Conservation (phyloP, 2,329 filamentous ascomycete species). For the Ascochyta lentis region DNA sequence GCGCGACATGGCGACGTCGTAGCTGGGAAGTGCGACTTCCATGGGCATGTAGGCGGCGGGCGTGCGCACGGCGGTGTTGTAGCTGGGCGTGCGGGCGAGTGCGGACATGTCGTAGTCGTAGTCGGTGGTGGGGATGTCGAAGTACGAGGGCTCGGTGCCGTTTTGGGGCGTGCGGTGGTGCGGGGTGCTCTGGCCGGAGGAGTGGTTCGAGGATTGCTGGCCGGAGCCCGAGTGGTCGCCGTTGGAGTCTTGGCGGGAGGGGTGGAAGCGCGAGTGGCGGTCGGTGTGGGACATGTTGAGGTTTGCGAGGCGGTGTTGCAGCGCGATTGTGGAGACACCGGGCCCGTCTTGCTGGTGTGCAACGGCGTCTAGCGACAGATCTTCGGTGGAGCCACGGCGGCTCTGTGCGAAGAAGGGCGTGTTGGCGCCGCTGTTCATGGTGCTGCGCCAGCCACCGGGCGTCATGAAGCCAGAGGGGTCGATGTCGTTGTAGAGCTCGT, state of each 20-base stretch:
- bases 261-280: constrained; percentile 35
- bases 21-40: constrained; percentile 52
- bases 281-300: constrained; percentile 52
- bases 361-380: constrained; percentile 65
- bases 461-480: constrained; percentile 83
- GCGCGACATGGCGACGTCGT: constrained; percentile 54
- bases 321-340: constrained; percentile 63
- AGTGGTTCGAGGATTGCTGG: constrained; percentile 38
- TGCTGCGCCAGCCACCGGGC: constrained; percentile 67
- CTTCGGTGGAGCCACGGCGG: constrained; percentile 80
- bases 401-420: constrained; percentile 78
- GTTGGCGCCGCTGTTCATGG: constrained; percentile 63
- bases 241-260: constrained; percentile 18
- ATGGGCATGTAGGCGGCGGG: constrained; percentile 49
- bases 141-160: constrained; percentile 29
- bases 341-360: constrained; percentile 39
- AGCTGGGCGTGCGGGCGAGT: constrained; percentile 58
- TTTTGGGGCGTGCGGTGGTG: constrained; percentile 36
- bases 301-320: constrained; percentile 72
- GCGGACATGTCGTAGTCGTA: constrained; percentile 56
- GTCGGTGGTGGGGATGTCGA: constrained; percentile 28
- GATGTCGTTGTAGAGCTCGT: constrained; percentile 88
- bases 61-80: constrained; percentile 58
- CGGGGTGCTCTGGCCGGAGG: constrained; percentile 46
- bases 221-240: constrained; percentile 17